Evolutionary conservation across 2,329 filamentous ascomycete species (phyloP), one percentile per base, ranked within the genome.

Genomic region (Nannizzia gypsea): DNA sequence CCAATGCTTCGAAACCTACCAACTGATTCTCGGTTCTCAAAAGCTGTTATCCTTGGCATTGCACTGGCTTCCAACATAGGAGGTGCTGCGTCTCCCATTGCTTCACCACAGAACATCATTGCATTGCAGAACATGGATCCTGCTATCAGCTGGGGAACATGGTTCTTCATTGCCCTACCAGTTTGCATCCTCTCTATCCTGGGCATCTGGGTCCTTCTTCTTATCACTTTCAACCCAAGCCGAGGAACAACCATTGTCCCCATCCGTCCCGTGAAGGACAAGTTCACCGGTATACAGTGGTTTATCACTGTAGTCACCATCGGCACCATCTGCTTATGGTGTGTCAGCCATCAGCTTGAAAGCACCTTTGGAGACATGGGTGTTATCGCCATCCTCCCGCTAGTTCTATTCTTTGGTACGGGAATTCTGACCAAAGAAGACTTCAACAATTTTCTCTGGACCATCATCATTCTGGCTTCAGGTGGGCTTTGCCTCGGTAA

Each of bases 371-470:
- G 93, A 59, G 92, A 99, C 70, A 99, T 99, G 93, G 93, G 93
- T 58, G 91, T 99, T 58, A 88, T 99, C 46, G 95, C 93, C 61
- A 95, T 99, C 70, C 90, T 99, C 62, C 93, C 93, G 4, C 87
- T 99, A 57, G 88, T 95, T 2, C 80, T 96, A 46, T 99, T 99
- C 81, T 99, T 99, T 68, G 93, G 93, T 59, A 91, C 90, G 1
- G 93, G 93, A 9, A 92, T 97, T 65, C 80, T 99, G 34, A 97
- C 91, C 56, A 99, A 97, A 75, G 93, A 97, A 74, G 93, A 99
- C 75, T 99, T 99, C 72, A 99, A 99, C 79, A 99, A 99, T 74
- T 99, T 99, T 74, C 87, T 96, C 42, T 99, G 93, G 93, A 99
- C 95, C 20, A 99, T 99, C 74, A 96, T 99, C 74, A 97, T 99